Evolutionary conservation across 2,329 filamentous ascomycete genomes (phyloP).

Genomic region (Epichloe baconii): DNA sequence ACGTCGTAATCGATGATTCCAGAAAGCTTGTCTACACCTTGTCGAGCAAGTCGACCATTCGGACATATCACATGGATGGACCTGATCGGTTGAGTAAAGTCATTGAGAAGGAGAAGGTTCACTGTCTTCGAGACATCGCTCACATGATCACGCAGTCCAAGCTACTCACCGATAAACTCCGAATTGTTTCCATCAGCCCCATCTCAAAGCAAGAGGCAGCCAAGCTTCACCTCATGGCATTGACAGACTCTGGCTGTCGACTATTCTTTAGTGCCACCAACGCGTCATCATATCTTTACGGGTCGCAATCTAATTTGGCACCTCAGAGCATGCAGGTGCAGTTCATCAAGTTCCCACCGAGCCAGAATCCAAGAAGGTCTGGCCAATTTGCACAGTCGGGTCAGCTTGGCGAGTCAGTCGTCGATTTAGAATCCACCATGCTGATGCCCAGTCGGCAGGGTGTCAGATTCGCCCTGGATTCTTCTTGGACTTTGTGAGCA

Average conservation of each 20-base stretch:
- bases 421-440: constrained; percentile 35
- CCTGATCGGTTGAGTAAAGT: constrained; percentile 47
- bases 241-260: constrained; percentile 80
- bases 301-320: constrained; percentile 46
- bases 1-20: constrained; percentile 81
- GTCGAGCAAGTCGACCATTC: constrained; percentile 76
- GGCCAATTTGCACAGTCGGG: constrained; percentile 12
- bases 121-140: constrained; percentile 58
- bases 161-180: constrained; percentile 55
- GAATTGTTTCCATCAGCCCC: constrained; percentile 73
- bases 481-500: constrained; percentile 72
- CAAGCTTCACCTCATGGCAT: constrained; percentile 78
- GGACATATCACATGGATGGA: constrained; percentile 76
- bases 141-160: constrained; percentile 71
- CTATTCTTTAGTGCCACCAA: constrained; percentile 86
- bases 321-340: constrained; percentile 97
- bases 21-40: constrained; percentile 83
- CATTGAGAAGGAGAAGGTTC: constrained; percentile 50
- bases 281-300: constrained; percentile 53
- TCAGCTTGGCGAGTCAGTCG: constrained; percentile 22
- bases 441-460: constrained; percentile 39
- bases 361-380: constrained; percentile 16
- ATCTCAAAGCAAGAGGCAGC: constrained; percentile 69
- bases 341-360: constrained; percentile 86
- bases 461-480: constrained; percentile 66